These are phyloP conservation scores for Epichloe elymi DNA, from an alignment of 2,329 filamentous ascomycete species.

Conservation along the genomic window DNA sequence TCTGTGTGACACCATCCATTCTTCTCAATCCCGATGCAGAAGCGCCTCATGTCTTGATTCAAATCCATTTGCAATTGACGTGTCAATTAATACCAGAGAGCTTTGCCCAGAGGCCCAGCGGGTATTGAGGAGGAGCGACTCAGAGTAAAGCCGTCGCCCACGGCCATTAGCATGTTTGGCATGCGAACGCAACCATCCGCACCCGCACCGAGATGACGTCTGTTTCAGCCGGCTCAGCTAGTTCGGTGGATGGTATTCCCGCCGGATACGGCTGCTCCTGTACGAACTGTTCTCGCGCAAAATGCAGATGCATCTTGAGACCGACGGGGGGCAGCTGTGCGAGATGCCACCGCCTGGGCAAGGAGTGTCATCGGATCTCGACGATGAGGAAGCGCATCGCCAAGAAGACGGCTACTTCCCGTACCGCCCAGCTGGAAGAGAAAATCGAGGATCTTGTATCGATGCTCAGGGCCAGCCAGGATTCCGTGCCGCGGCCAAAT, in stretches of 20 bases:
- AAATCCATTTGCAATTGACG: background rate
- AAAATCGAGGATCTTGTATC: slow-evolving; percentile 36
- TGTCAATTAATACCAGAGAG: background rate
- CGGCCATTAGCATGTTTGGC: background rate
- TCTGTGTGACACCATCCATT: too few relatives aligned
- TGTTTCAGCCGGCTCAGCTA: background rate
- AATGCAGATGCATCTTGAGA: slow-evolving; percentile 34
- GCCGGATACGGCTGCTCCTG: slow-evolving; percentile 32
- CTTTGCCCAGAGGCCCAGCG: background rate
- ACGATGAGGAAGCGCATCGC: slow-evolving; percentile 25
- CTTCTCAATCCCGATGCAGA: background rate
- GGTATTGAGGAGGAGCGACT: background rate
- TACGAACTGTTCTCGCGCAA: slow-evolving; percentile 32
- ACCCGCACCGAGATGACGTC: background rate
- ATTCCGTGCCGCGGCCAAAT: background rate
- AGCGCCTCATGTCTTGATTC: background rate
- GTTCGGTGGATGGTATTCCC: slow-evolving; percentile 13
- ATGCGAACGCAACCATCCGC: background rate
- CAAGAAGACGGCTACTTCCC: slow-evolving; percentile 21
- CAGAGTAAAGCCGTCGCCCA: background rate
- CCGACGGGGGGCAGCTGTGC: slow-evolving; percentile 22
- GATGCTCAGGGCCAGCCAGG: slow-evolving; percentile 25
- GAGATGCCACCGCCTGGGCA: slow-evolving; percentile 32
- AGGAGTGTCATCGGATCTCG: slow-evolving; percentile 32
- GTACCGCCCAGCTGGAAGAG: slow-evolving; percentile 34